Evolutionary conservation across 2,329 filamentous ascomycete species (phyloP).

Genomic region (Trichophyton equinum): DNA sequence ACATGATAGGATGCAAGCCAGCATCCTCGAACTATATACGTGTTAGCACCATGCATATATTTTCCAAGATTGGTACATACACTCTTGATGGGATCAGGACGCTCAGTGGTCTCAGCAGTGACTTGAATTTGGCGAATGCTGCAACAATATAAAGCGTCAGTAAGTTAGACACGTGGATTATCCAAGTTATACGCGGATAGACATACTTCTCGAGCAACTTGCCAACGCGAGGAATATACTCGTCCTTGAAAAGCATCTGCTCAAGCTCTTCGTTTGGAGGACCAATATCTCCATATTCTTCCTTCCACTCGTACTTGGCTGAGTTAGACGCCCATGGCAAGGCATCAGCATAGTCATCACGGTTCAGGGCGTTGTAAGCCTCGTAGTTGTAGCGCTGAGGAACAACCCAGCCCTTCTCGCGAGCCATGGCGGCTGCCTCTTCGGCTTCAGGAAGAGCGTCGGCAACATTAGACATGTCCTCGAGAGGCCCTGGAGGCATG

Average conservation of each 20-base stretch:
- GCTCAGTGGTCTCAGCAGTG: constrained; percentile 36
- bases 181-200: constrained; percentile 10
- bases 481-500: background rate
- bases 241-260: constrained; percentile 54
- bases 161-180: constrained; percentile 6
- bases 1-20: constrained; percentile 72
- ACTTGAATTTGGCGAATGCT: constrained; percentile 41
- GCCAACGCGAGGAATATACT: constrained; percentile 42
- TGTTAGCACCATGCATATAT: constrained; percentile 7
- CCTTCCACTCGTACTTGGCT: constrained; percentile 68
- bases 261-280: constrained; percentile 61
- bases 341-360: constrained; percentile 13
- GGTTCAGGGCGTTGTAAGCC: constrained; percentile 17
- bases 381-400: constrained; percentile 29
- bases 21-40: constrained; percentile 54
- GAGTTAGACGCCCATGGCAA: constrained; percentile 44
- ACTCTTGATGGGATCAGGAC: constrained; percentile 36
- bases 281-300: constrained; percentile 75
- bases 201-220: constrained; percentile 51
- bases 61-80: constrained; percentile 27
- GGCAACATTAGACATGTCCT: background rate
- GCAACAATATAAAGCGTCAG: background rate
- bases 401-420: constrained; percentile 29
- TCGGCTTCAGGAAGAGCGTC: constrained; percentile 15
- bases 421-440: constrained; percentile 23